phyloP scores from a whole-genome alignment of 345 rosid species.

The Lagerstroemia speciosa region DNA sequence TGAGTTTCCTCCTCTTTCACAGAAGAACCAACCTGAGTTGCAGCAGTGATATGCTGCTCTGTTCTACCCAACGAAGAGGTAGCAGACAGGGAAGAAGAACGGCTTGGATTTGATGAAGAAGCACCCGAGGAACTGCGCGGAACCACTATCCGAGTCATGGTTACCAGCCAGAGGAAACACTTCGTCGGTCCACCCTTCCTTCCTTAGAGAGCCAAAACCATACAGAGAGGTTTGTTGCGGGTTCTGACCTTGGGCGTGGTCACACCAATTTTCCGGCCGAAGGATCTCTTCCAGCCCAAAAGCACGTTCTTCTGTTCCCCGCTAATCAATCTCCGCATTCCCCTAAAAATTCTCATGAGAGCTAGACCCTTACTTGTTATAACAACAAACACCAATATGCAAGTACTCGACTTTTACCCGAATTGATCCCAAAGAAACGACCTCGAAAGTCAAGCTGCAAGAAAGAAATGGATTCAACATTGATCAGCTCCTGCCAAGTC shows the following conservation, averaged over 20 bases:
- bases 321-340: constrained; percentile 87
- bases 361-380: constrained; percentile 48
- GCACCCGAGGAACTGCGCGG: constrained; percentile 72
- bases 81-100: constrained; percentile 46
- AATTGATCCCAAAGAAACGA: constrained; percentile 31
- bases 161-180: constrained; percentile 10
- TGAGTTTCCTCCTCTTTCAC: constrained; percentile 58
- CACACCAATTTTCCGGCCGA: constrained; percentile 69
- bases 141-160: constrained; percentile 89
- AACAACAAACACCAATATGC: constrained; percentile 41
- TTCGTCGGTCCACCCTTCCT: constrained; percentile 12
- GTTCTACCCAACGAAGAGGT: constrained; percentile 45
- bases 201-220: constrained; percentile 29
- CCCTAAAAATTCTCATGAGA: constrained; percentile 98
- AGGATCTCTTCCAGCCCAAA: constrained; percentile 79
- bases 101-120: constrained; percentile 69
- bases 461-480: constrained; percentile 18
- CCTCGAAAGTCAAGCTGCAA: constrained; percentile 33
- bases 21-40: constrained; percentile 28
- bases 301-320: constrained; percentile 40
- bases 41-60: constrained; percentile 35
- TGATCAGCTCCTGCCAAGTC: neutral
- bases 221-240: constrained; percentile 55
- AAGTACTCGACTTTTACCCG: constrained; percentile 22
- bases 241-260: constrained; percentile 83